Evolutionary conservation across 148 eudicot genomes (phyloP).

Genomic region (Pouteria glomerata): DNA sequence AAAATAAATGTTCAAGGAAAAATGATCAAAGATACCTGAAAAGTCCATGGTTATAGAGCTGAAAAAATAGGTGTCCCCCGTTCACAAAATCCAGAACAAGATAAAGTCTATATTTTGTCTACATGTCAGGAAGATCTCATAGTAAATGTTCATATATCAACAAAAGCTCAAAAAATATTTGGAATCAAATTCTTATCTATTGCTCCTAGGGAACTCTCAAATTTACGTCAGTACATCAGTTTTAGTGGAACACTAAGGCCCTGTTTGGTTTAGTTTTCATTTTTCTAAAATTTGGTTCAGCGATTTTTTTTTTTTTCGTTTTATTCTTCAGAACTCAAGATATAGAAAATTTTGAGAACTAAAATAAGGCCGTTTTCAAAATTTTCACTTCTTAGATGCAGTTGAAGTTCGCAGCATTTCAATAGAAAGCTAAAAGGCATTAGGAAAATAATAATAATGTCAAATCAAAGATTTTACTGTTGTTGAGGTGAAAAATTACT

Average conservation of each 20-base stretch:
- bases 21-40: constrained; percentile 38
- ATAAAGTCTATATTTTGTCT: constrained; percentile 85
- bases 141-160: not conserved
- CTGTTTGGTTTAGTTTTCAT: no score
- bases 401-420: not conserved
- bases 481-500: constrained; percentile 35
- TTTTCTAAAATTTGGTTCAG: no score
- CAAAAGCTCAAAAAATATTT: not conserved
- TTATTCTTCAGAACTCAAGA: no score
- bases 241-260: no score
- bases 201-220: no score
- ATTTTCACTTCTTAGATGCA: no score
- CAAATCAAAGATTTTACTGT: not conserved
- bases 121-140: constrained; percentile 19
- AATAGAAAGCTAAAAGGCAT: no score
- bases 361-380: no score
- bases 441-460: no score
- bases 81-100: constrained; percentile 86
- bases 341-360: no score
- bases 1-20: not conserved
- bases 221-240: no score
- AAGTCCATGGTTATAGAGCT: constrained; percentile 72
- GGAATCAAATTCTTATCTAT: not conserved
- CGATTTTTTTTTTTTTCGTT: no score
- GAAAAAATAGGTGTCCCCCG: constrained; percentile 92